These are phyloP conservation scores for Eurotiales sp. DNA, from an alignment of 2,329 filamentous ascomycete species.

Conservation along the genomic window DNA sequence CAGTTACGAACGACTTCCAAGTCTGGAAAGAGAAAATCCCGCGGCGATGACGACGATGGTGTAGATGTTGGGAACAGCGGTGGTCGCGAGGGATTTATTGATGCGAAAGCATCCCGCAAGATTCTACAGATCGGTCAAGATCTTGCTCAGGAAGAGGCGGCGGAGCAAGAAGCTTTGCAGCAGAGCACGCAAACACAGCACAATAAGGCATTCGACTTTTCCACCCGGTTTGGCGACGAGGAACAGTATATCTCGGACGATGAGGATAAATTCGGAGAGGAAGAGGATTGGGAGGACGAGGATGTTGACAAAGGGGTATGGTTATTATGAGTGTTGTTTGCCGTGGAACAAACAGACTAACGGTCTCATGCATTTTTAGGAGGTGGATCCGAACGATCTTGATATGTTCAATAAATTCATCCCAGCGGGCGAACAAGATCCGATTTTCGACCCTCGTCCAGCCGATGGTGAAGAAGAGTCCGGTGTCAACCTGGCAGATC, in stretches of 20 bases:
- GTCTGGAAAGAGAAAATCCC: constrained; percentile 64
- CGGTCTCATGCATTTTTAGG: constrained; percentile 45
- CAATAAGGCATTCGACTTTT: constrained; percentile 73
- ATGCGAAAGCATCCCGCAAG: constrained; percentile 80
- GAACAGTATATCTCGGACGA: constrained; percentile 46
- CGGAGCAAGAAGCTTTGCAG: constrained; percentile 40
- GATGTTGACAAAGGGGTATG: constrained; percentile 49
- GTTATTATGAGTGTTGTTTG: too few species aligned
- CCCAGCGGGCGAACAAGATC: constrained; percentile 67
- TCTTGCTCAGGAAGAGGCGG: constrained; percentile 74
- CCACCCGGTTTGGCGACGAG: constrained; percentile 63
- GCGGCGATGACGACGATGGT: constrained; percentile 53
- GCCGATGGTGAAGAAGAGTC: constrained; percentile 47
- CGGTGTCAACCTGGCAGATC: constrained; percentile 78
- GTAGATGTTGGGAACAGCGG: not conserved
- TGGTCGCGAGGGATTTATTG: constrained; percentile 65
- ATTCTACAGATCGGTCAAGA: constrained; percentile 89
- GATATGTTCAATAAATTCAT: constrained; percentile 91
- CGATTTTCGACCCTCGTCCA: constrained; percentile 62
- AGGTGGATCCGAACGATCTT: constrained; percentile 84
- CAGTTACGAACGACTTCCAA: constrained; percentile 68
- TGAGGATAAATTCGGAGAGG: constrained; percentile 53
- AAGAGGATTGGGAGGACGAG: constrained; percentile 72
- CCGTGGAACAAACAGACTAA: too few species aligned
- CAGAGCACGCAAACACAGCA: constrained; percentile 37